phyloP scores from a whole-genome alignment of 2,329 filamentous ascomycete species.

The Aphanocladium album region DNA sequence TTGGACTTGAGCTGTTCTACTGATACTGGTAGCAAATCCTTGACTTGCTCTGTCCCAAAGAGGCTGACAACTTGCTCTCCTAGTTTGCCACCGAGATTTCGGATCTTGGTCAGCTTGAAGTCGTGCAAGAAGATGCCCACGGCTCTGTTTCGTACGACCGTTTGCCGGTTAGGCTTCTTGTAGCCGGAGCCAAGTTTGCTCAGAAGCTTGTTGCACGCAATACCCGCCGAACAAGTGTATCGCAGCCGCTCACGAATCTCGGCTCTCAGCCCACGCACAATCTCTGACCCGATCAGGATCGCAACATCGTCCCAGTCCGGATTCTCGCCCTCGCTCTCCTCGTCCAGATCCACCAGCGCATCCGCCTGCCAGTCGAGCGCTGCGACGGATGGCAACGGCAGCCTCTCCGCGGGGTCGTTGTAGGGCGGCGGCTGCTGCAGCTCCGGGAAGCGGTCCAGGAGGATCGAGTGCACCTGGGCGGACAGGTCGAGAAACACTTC shows the following conservation, averaged over 20 bases:
- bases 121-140: constrained; percentile 70
- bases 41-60: constrained; percentile 76
- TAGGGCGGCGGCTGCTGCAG: constrained; percentile 62
- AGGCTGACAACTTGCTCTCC: constrained; percentile 78
- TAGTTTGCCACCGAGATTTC: constrained; percentile 91
- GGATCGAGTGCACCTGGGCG: constrained; percentile 68
- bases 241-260: constrained; percentile 64
- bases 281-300: constrained; percentile 81
- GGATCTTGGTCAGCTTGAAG: constrained; percentile 92
- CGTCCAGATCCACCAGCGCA: constrained; percentile 73
- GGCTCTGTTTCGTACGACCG: constrained; percentile 83
- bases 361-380: constrained; percentile 80
- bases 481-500: constrained; percentile 94
- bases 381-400: constrained; percentile 65
- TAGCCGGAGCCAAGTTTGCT: constrained; percentile 88
- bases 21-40: constrained; percentile 66
- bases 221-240: constrained; percentile 88
- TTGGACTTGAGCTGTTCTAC: constrained; percentile 72
- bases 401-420: constrained; percentile 62
- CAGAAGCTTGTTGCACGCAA: constrained; percentile 90
- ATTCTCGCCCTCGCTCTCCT: constrained; percentile 69
- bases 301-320: constrained; percentile 96
- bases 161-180: constrained; percentile 93
- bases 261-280: constrained; percentile 70
- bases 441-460: constrained; percentile 74